These are phyloP conservation scores for Leccinum boreale DNA, from an alignment of 768 basidiomycete species.

Conservation along the genomic window DNA sequence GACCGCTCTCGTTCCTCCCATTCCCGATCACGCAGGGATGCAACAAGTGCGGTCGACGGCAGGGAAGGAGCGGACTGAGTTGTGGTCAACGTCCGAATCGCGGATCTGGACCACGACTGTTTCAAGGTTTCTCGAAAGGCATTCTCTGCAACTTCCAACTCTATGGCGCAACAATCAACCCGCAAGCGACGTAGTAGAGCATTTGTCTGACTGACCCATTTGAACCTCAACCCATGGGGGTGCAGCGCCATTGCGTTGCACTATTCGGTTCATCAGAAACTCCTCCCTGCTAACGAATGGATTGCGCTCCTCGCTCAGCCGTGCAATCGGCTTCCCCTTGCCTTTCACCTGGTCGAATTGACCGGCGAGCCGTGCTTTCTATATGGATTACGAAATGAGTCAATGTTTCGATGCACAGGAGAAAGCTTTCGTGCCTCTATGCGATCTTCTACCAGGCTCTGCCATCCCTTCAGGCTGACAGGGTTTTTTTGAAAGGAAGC, in stretches of 20 bases:
- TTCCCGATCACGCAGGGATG: conserved; percentile 52
- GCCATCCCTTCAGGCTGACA: conserved; percentile 69
- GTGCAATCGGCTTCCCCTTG: conserved; percentile 49
- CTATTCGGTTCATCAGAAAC: conserved; percentile 82
- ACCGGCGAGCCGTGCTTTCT: conserved; percentile 68
- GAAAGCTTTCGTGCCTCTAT: conserved; percentile 58
- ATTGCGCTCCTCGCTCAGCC: conserved; percentile 47
- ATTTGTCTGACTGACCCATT: conserved; percentile 43
- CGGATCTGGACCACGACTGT: conserved; percentile 73
- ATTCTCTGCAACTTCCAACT: conserved; percentile 59
- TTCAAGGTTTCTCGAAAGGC: conserved; percentile 64
- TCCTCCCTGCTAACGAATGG: conserved; percentile 74
- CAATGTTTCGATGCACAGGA: neutral
- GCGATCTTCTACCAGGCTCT: conserved; percentile 68
- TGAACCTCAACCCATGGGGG: conserved; percentile 89
- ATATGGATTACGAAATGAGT: conserved; percentile 2
- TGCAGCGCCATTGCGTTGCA: conserved; percentile 76
- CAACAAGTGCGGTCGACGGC: conserved; percentile 38
- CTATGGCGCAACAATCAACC: conserved; percentile 33
- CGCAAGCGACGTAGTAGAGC: neutral
- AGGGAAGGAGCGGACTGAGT: conserved; percentile 39
- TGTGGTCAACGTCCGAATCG: conserved; percentile 56
- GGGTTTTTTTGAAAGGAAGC: conserved; percentile 45
- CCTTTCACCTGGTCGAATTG: conserved; percentile 73
- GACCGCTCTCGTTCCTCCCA: conserved; percentile 68